Conservation (phyloP, 2,329 filamentous ascomycete genomes). For the Aspergillus glaucus region DNA sequence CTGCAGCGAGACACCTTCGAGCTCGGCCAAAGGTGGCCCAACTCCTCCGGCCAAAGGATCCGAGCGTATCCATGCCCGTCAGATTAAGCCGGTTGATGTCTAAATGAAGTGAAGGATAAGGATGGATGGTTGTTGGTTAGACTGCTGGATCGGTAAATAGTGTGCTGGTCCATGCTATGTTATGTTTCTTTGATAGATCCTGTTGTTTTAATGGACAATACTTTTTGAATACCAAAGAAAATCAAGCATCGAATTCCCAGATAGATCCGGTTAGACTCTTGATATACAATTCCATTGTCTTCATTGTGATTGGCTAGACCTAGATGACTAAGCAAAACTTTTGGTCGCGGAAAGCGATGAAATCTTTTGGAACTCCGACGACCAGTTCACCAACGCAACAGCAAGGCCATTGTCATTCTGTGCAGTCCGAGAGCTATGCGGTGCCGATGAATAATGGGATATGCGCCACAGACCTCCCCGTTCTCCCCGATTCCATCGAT, state of each 20-base stretch:
- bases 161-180: too few relatives aligned
- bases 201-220: too few relatives aligned
- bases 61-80: not conserved
- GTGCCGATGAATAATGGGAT: conserved; percentile 16
- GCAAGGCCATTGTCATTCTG: not conserved
- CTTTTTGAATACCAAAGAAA: too few relatives aligned
- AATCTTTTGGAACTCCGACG: not conserved
- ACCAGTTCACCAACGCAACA: not conserved
- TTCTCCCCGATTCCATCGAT: conserved; percentile 16
- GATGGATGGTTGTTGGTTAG: not conserved
- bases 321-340: too few relatives aligned
- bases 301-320: too few relatives aligned
- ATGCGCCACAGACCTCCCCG: conserved; percentile 20
- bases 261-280: too few relatives aligned
- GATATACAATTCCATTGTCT: too few relatives aligned
- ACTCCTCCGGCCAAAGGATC: not conserved
- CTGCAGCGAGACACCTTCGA: not conserved
- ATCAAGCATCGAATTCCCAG: too few relatives aligned
- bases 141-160: not conserved
- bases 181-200: too few relatives aligned
- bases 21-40: not conserved
- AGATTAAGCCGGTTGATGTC: not conserved
- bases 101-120: not conserved
- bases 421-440: conserved; percentile 6
- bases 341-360: too few relatives aligned